These are phyloP conservation scores for Metschnikowia arizonensis DNA, from an alignment of 805 yeast genomes.

Conservation along the genomic window DNA sequence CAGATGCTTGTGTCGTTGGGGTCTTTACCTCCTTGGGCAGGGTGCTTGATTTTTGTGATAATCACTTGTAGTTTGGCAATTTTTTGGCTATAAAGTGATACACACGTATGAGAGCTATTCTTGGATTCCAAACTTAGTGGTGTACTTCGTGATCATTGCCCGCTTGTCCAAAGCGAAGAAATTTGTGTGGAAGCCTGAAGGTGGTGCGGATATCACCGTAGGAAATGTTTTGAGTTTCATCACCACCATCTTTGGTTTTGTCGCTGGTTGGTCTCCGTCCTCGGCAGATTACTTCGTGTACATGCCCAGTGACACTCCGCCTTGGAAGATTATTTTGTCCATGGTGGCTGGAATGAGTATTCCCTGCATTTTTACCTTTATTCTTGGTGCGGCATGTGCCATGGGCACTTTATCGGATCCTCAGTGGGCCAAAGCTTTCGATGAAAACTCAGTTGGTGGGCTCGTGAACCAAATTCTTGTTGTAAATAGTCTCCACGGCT, in stretches of 20 bases:
- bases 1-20: conserved; percentile 28
- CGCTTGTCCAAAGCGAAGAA: conserved; percentile 24
- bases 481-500: conserved; percentile 26
- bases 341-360: conserved; percentile 27
- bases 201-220: conserved; percentile 14
- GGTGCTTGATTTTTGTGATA: conserved; percentile 31
- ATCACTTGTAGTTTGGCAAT: conserved; percentile 26
- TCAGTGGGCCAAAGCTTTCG: conserved; percentile 28
- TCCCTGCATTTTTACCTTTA: conserved; percentile 28
- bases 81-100: conserved; percentile 31
- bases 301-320: conserved; percentile 25
- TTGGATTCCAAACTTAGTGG: conserved; percentile 30
- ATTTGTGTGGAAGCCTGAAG: conserved; percentile 20
- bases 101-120: conserved; percentile 31
- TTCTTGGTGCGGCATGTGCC: conserved; percentile 32
- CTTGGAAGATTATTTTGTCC: conserved; percentile 25
- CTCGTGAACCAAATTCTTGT: conserved; percentile 29
- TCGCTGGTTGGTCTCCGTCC: conserved; percentile 32
- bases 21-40: conserved; percentile 33
- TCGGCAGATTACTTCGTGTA: conserved; percentile 35
- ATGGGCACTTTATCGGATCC: conserved; percentile 24
- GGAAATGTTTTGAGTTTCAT: conserved; percentile 30
- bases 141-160: conserved; percentile 28
- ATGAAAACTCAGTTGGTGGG: conserved; percentile 31
- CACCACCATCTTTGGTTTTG: conserved; percentile 29